Evolutionary conservation across 2,329 filamentous ascomycete genomes (phyloP).

Genomic region (Fusarium burgessii): DNA sequence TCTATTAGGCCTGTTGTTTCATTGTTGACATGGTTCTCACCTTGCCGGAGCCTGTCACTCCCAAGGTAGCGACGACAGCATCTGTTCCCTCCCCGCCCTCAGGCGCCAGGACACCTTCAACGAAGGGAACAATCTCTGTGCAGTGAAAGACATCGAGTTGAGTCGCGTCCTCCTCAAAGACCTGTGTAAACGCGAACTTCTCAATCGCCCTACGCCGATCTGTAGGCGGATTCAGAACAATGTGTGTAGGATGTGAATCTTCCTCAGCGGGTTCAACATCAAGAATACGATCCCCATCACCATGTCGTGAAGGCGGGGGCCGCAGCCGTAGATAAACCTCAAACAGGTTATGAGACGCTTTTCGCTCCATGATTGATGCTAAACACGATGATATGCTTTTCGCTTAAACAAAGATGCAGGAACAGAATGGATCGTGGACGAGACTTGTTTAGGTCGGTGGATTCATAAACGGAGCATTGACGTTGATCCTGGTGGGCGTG

Average conservation of each 20-base stretch:
- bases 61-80: conserved; percentile 89
- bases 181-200: conserved; percentile 92
- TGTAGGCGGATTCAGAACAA: conserved; percentile 82
- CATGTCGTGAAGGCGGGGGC: conserved; percentile 68
- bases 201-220: conserved; percentile 91
- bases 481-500: conserved; percentile 23
- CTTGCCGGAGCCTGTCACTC: conserved; percentile 96
- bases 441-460: conserved; percentile 31
- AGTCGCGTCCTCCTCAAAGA: conserved; percentile 87
- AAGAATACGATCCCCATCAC: conserved; percentile 75
- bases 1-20: not conserved
- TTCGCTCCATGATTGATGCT: conserved; percentile 55
- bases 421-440: conserved; percentile 14
- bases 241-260: conserved; percentile 69
- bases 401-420: conserved; percentile 22
- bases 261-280: conserved; percentile 73
- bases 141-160: conserved; percentile 90
- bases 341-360: conserved; percentile 72
- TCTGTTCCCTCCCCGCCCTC: conserved; percentile 84
- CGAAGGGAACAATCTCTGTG: conserved; percentile 78
- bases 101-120: conserved; percentile 83
- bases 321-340: conserved; percentile 91
- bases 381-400: conserved; percentile 2
- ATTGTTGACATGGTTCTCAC: conserved; percentile 59
- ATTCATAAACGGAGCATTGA: conserved; percentile 40